Conservation (phyloP, 1,284 basidiomycete species). For the Lentinus polychrous region DNA sequence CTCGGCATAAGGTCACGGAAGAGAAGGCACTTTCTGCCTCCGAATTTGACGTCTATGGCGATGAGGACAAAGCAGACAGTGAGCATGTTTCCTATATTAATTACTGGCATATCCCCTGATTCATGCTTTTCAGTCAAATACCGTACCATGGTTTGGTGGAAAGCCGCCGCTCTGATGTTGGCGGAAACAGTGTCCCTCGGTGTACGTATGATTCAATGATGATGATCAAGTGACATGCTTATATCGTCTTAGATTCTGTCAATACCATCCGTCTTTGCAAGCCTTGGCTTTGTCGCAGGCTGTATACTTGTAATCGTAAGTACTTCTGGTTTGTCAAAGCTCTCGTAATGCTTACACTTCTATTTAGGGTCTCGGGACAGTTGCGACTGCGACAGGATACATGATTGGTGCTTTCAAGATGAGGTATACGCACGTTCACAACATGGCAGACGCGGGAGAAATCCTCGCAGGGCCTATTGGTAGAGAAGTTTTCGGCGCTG, state of each 20-base stretch:
- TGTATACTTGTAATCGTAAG: constrained; percentile 23
- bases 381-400: constrained; percentile 25
- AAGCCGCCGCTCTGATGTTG: constrained; percentile 27
- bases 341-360: neutral
- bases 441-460: constrained; percentile 42
- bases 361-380: constrained; percentile 19
- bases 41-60: constrained; percentile 14
- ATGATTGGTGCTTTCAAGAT: constrained; percentile 25
- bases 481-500: constrained; percentile 39
- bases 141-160: constrained; percentile 30
- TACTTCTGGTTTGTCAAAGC: neutral
- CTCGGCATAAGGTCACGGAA: no score
- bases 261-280: constrained; percentile 24
- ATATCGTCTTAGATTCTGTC: constrained; percentile 19
- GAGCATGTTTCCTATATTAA: neutral
- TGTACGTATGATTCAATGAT: constrained; percentile 10
- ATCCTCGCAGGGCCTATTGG: constrained; percentile 43
- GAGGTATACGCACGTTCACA: constrained; percentile 27
- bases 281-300: constrained; percentile 25
- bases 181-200: constrained; percentile 28
- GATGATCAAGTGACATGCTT: neutral
- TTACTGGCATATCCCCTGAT: neutral
- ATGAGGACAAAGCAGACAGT: constrained; percentile 13
- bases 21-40: neutral
- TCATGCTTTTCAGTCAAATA: constrained; percentile 21